Evolutionary conservation across 1,284 basidiomycete species (phyloP), one percentile per base, ranked within the genome.

Genomic region (Mycena sp.): DNA sequence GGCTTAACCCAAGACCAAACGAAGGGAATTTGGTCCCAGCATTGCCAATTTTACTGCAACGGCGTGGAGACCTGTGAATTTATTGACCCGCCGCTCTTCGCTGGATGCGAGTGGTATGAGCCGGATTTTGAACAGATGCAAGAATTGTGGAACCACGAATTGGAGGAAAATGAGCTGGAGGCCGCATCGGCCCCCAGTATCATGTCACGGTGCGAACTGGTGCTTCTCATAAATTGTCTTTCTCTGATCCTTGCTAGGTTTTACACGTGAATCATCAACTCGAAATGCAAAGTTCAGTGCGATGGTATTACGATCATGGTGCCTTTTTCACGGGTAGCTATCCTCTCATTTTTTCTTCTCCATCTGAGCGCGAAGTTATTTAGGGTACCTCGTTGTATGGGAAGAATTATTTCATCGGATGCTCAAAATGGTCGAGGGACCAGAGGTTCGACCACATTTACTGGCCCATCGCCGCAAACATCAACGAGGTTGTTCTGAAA

Each of bases 11-110:
- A 52, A 1, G 44, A 61, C 17, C 32, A n/a, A 1, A 25, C 9
- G 2, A 30, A 64, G 23, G 14, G 29, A 21, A 19, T 57, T 14
- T 10, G 11, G 4, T 49, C 46, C 19, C 54, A 58, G 10, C 61
- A 55, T 16, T 37, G 23, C 9, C 17, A 61, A 2, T n/a, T 63
- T 3, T 7, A 32, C 0, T 68, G 67, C 53, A 68, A 68, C 19
- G 61, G 67, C 2, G 32, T 68, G 23, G 28, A 64, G 11, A 51
- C 29, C 3, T 68, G 67, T 35, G 37, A 68, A 52, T 46, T 55
- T 25, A 45, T 64, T 30, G 48, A 58, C 30, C 30, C 52, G 16
- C 14, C 23, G 1, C 23, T 66, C 19, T 63, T 68, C 19, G 58
- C 50, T 25, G 53, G 44, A 4, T 58, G 52, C 30, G 23, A 68